Conservation (phyloP, 805 yeast genomes). For the Barnettozyma sucrosica region DNA sequence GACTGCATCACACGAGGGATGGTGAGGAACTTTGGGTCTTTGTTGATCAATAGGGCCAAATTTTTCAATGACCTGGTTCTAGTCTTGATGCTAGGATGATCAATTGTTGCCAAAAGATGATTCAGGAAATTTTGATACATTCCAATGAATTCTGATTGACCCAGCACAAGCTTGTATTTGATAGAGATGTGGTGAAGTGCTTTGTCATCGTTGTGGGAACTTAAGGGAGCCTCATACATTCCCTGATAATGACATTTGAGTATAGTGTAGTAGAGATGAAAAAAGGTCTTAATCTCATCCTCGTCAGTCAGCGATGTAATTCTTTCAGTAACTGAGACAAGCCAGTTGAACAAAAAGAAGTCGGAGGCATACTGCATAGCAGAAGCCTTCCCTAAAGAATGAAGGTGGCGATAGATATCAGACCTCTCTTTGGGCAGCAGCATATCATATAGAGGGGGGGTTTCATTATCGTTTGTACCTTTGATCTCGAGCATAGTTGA, state of each 20-base stretch:
- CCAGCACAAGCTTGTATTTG: constrained; percentile 6
- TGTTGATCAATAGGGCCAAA: constrained; percentile 47
- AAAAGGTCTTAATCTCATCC: not conserved
- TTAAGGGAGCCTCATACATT: not conserved
- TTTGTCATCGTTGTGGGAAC: not conserved
- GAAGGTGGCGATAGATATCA: constrained; percentile 7
- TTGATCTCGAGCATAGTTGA: constrained; percentile 38
- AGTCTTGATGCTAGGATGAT: constrained; percentile 44
- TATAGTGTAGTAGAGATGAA: not conserved
- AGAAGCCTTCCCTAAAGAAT: not conserved
- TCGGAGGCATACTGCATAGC: constrained; percentile 3
- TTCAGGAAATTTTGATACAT: constrained; percentile 49
- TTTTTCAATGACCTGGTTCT: constrained; percentile 63
- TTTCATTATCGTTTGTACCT: constrained; percentile 16
- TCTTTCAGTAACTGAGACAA: constrained; percentile 1
- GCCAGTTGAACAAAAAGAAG: constrained; percentile 20
- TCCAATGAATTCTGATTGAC: constrained; percentile 15
- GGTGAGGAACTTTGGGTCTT: constrained; percentile 46
- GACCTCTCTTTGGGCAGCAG: constrained; percentile 1
- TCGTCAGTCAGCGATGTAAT: not conserved
- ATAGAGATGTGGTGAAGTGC: not conserved
- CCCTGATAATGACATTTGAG: constrained; percentile 5
- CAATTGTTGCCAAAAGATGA: constrained; percentile 42
- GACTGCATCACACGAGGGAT: constrained; percentile 46
- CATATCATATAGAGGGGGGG: not conserved